Evolutionary conservation across 305 asterid genomes (phyloP).

Genomic region (Withania somnifera): DNA sequence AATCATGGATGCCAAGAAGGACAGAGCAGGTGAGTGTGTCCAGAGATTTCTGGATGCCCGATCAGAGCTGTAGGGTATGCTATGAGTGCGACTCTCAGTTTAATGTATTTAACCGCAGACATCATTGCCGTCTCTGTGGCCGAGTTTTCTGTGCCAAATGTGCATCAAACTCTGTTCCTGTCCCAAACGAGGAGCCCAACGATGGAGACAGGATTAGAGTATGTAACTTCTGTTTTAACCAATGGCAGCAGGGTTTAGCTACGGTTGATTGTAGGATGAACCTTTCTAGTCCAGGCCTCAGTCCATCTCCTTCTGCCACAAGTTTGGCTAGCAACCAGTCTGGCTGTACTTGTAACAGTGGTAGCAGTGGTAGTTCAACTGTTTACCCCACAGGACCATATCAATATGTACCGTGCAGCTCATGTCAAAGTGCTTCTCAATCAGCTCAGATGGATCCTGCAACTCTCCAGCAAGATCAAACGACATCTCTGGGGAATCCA

Average conservation of each 20-base stretch:
- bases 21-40: constrained; percentile 46
- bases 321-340: constrained; percentile 67
- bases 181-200: constrained; percentile 41
- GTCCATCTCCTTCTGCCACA: constrained; percentile 54
- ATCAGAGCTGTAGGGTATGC: constrained; percentile 79
- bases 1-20: constrained; percentile 56
- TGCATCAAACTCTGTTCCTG: constrained; percentile 47
- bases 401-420: constrained; percentile 46
- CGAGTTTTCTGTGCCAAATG: constrained; percentile 78
- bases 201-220: constrained; percentile 60
- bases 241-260: constrained; percentile 44
- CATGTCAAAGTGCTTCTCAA: constrained; percentile 32
- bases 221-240: constrained; percentile 69
- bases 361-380: constrained; percentile 58
- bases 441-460: constrained; percentile 31
- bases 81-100: constrained; percentile 74
- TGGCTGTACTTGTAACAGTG: constrained; percentile 53
- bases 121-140: constrained; percentile 76
- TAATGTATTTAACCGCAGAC: constrained; percentile 66
- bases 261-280: constrained; percentile 28
- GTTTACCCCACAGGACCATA: constrained; percentile 50
- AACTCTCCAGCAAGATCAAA: constrained; percentile 24
- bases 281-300: constrained; percentile 39
- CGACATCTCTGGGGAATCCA: constrained; percentile 23
- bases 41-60: constrained; percentile 93